phyloP scores from a whole-genome alignment of 2,329 filamentous ascomycete genomes.

The Lasiodiplodia theobromae region DNA sequence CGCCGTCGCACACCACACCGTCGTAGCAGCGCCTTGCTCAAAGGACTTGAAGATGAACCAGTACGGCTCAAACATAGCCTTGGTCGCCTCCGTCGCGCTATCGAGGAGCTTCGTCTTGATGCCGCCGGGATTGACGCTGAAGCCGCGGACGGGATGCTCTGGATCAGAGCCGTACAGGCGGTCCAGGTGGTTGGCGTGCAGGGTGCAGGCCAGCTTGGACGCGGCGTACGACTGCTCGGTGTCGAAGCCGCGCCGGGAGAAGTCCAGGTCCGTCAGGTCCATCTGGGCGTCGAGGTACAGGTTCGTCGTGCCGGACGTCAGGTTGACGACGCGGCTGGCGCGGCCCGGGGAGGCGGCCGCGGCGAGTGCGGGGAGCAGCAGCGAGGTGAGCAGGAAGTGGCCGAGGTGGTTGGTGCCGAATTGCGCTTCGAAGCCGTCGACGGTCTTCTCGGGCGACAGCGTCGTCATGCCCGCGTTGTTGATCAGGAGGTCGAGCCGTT shows the following conservation, averaged over 20 bases:
- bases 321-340: conserved; percentile 56
- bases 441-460: conserved; percentile 33
- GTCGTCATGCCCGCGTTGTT: conserved; percentile 43
- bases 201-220: conserved; percentile 37
- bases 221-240: conserved; percentile 34
- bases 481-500: conserved; percentile 46
- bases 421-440: conserved; percentile 54
- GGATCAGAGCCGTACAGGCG: conserved; percentile 6
- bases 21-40: conserved; percentile 41
- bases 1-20: conserved; percentile 41
- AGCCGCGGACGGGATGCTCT: conserved; percentile 30
- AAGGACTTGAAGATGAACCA: conserved; percentile 36
- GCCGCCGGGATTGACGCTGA: conserved; percentile 42
- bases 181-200: conserved; percentile 39
- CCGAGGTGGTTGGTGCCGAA: conserved; percentile 57
- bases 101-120: conserved; percentile 36
- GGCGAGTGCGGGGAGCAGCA: conserved; percentile 46
- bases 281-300: conserved; percentile 28
- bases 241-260: conserved; percentile 6
- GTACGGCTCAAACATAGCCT: conserved; percentile 33
- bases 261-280: conserved; percentile 1
- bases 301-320: conserved; percentile 54
- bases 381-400: conserved; percentile 53
- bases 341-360: conserved; percentile 43
- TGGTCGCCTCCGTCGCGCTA: background rate